Percentiles rank a stretch among this genome's conserved stretches.
Conservation (phyloP, 768 basidiomycete genomes). For the Suillus americanus region DNA sequence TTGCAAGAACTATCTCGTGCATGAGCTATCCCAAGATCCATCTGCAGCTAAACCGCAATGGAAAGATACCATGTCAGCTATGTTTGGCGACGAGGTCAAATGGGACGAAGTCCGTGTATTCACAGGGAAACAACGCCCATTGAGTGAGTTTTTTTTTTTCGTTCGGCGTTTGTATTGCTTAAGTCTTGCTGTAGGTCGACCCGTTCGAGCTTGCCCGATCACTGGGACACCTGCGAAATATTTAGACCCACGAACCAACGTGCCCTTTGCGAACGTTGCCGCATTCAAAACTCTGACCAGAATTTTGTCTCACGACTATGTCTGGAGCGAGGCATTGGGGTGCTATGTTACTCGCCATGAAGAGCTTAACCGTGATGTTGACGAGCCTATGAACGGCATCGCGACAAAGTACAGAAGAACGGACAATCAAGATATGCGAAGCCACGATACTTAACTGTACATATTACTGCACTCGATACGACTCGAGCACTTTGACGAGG, state of each 20-base stretch:
- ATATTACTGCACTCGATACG: not conserved
- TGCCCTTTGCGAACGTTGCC: constrained; percentile 71
- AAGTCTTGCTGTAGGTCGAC: constrained; percentile 49
- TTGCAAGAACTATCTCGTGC: constrained; percentile 69
- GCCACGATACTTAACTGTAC: not conserved
- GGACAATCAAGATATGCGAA: constrained; percentile 6
- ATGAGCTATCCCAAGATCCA: constrained; percentile 53
- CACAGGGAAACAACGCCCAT: constrained; percentile 60
- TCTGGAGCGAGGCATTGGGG: constrained; percentile 53
- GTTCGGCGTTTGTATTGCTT: constrained; percentile 1
- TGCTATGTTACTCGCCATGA: constrained; percentile 36
- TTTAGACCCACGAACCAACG: constrained; percentile 73
- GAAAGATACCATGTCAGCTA: constrained; percentile 73
- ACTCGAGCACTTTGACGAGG: not conserved
- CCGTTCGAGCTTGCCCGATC: constrained; percentile 66
- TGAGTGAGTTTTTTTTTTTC: constrained; percentile 41
- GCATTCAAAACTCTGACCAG: constrained; percentile 66
- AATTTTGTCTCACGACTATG: constrained; percentile 65
- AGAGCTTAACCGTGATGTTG: constrained; percentile 1
- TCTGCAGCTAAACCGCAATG: constrained; percentile 54
- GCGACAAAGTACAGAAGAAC: not conserved
- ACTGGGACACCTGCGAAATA: constrained; percentile 80
- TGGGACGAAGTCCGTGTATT: constrained; percentile 77
- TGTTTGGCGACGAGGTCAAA: constrained; percentile 83
- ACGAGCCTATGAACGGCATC: constrained; percentile 4